Evolutionary conservation across 2,329 filamentous ascomycete species (phyloP).

Genomic region (Pseudocercospora macadamiae): DNA sequence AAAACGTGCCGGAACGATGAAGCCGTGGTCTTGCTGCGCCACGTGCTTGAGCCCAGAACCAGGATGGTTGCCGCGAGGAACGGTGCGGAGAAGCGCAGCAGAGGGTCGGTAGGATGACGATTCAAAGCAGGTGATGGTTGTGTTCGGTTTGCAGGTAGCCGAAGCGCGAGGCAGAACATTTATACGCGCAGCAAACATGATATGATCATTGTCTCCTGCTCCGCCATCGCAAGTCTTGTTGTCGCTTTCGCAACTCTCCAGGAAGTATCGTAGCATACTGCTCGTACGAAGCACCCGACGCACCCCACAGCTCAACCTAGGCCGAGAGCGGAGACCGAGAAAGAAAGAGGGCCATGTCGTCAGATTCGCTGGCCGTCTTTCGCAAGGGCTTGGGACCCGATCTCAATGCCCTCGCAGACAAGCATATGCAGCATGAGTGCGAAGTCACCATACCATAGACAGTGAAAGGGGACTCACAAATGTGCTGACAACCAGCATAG

Average conservation of each 20-base stretch:
- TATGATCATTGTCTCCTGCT: not conserved
- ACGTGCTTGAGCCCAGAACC: not conserved
- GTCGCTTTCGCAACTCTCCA: not conserved
- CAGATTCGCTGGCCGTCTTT: conserved; percentile 53
- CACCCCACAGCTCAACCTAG: not conserved
- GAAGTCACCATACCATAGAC: conserved; percentile 2
- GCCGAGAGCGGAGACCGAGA: not conserved
- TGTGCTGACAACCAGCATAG: conserved; percentile 28
- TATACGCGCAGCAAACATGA: not conserved
- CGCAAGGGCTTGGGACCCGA: conserved; percentile 54
- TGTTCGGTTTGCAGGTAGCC: not conserved
- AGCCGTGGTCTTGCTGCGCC: not conserved
- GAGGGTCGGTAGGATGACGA: conserved; percentile 3
- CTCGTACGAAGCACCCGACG: conserved; percentile 7
- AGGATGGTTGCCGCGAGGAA: not conserved
- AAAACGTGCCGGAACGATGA: not conserved
- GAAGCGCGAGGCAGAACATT: conserved; percentile 1
- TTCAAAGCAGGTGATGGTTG: conserved; percentile 1
- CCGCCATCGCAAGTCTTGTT: conserved; percentile 5
- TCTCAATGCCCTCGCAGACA: conserved; percentile 58
- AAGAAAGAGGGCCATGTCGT: conserved; percentile 44
- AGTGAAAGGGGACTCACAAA: not conserved
- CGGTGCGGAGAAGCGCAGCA: conserved; percentile 1
- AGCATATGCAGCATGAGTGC: conserved; percentile 61
- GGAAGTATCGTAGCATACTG: not conserved